A percentile compares a stretch with the other conserved stretches of the same genome.
These are phyloP conservation scores for Lagenidium giganteum DNA, from an alignment of 352 stramenopile genomes.

Conservation along the genomic window DNA sequence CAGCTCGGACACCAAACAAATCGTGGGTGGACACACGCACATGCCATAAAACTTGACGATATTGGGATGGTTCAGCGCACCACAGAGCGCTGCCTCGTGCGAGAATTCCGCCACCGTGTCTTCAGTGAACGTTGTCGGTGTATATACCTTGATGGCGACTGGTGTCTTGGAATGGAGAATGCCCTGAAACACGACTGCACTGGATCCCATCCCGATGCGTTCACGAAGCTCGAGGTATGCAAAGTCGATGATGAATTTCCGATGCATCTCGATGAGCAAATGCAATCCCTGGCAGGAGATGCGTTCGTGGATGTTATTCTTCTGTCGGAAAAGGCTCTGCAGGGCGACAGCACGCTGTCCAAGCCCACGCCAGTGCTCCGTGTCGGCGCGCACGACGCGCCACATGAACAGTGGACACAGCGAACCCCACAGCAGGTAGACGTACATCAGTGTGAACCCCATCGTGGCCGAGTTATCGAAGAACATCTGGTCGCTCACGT, in stretches of 20 bases:
- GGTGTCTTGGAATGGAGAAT: slow-evolving; percentile 21
- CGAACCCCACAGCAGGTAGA: slow-evolving; percentile 19
- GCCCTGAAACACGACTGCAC: slow-evolving; percentile 41
- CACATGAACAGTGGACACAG: slow-evolving; percentile 32
- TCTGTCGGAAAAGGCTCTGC: slow-evolving; percentile 20
- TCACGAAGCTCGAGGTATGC: slow-evolving; percentile 32
- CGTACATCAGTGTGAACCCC: slow-evolving; percentile 18
- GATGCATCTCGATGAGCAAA: slow-evolving; percentile 40
- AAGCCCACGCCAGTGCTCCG: slow-evolving; percentile 22
- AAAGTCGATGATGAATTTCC: slow-evolving; percentile 53
- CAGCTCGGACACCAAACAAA: slow-evolving; percentile 49
- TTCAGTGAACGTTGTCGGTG: slow-evolving; percentile 38
- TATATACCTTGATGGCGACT: slow-evolving; percentile 63
- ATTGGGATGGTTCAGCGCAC: slow-evolving; percentile 34
- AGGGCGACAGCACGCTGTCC: slow-evolving; percentile 17
- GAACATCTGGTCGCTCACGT: slow-evolving; percentile 15
- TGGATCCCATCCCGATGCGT: slow-evolving; percentile 32
- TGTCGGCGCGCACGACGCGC: slow-evolving; percentile 28
- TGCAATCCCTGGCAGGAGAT: slow-evolving; percentile 41
- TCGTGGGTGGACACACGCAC: slow-evolving; percentile 46
- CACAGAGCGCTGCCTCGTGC: slow-evolving; percentile 37
- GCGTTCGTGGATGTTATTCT: slow-evolving; percentile 25
- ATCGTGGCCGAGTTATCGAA: slow-evolving; percentile 4
- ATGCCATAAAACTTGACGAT: slow-evolving; percentile 47
- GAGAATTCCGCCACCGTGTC: slow-evolving; percentile 36